Evolutionary conservation across 192 early-diverging fungal genomes (phyloP).

Genomic region (Coemansia sp.): DNA sequence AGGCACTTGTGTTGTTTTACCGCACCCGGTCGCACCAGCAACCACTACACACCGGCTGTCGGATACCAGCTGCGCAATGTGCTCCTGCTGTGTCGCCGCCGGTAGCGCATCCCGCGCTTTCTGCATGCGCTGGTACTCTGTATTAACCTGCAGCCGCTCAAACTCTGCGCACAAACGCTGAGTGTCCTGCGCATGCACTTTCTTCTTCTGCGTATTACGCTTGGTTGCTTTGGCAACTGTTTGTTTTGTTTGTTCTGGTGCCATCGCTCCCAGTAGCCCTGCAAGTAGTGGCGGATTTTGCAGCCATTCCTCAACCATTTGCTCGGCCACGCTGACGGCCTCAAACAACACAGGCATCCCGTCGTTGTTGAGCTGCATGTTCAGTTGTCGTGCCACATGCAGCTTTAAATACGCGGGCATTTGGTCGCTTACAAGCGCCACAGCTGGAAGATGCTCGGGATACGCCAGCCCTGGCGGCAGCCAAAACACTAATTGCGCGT

Average conservation of each 20-base stretch:
- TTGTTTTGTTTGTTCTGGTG: constrained; percentile 31
- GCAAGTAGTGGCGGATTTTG: constrained; percentile 28
- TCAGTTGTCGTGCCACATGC: constrained; percentile 55
- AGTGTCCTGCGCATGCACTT: constrained; percentile 14
- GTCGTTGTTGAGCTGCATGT: constrained; percentile 12
- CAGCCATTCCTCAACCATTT: constrained; percentile 40
- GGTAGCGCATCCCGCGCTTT: constrained; percentile 20
- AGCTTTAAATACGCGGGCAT: constrained; percentile 73
- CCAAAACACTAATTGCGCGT: constrained; percentile 61
- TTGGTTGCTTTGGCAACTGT: not conserved
- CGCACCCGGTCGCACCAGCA: constrained; percentile 52
- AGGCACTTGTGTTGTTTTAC: constrained; percentile 75
- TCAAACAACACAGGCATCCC: constrained; percentile 59
- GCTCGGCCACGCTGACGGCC: constrained; percentile 59
- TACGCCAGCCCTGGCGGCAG: constrained; percentile 62
- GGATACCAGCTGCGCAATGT: constrained; percentile 11
- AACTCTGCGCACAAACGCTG: constrained; percentile 17
- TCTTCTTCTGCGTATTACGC: not conserved
- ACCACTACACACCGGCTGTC: constrained; percentile 27
- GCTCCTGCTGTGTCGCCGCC: not conserved
- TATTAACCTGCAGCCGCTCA: constrained; percentile 2
- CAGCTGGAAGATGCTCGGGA: constrained; percentile 60
- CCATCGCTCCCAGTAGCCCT: constrained; percentile 35
- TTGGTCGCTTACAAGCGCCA: constrained; percentile 63
- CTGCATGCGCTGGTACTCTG: constrained; percentile 32